Evolutionary conservation across 495 filamentous ascomycete genomes (phyloP).

Genomic region (Penicillium simplicissimum): DNA sequence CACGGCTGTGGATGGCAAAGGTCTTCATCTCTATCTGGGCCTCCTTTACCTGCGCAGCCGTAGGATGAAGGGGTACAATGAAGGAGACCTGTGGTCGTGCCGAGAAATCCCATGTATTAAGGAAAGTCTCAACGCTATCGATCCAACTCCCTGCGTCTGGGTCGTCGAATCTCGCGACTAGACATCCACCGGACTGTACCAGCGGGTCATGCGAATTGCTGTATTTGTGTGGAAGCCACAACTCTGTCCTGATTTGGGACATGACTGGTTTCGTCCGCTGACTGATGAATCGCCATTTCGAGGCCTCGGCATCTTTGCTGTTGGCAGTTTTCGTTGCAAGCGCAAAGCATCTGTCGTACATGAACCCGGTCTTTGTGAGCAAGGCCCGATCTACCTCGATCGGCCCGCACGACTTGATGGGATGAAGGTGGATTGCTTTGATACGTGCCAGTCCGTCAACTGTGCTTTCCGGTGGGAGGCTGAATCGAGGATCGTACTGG

Average conservation of each 20-base stretch:
- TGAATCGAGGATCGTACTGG: not conserved
- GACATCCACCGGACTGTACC: not conserved
- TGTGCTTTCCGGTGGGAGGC: not conserved
- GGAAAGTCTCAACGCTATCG: not conserved
- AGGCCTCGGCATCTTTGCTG: not conserved
- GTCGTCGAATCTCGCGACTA: not conserved
- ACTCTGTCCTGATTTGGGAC: slow-evolving; percentile 18
- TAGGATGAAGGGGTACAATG: not conserved
- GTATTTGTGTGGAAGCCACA: not conserved
- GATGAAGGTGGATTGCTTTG: not conserved
- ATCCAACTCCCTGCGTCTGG: not conserved
- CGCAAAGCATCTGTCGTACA: not conserved
- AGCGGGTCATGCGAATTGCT: not conserved
- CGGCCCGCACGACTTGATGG: slow-evolving; percentile 1
- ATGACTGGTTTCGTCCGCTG: slow-evolving; percentile 27
- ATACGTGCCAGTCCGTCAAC: not conserved
- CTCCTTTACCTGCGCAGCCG: not conserved
- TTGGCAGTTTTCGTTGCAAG: not conserved
- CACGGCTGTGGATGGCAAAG: not conserved
- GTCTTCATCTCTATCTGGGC: not conserved
- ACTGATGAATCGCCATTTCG: slow-evolving; percentile 26
- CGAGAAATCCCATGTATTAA: not conserved
- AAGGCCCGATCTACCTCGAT: not conserved
- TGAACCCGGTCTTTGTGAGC: not conserved
- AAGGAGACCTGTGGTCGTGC: not conserved